A percentile compares a stretch with the other conserved stretches of the same genome.
These are phyloP conservation scores for Bipolaris bicolor DNA, from an alignment of 2,329 filamentous ascomycete genomes.

Conservation along the genomic window DNA sequence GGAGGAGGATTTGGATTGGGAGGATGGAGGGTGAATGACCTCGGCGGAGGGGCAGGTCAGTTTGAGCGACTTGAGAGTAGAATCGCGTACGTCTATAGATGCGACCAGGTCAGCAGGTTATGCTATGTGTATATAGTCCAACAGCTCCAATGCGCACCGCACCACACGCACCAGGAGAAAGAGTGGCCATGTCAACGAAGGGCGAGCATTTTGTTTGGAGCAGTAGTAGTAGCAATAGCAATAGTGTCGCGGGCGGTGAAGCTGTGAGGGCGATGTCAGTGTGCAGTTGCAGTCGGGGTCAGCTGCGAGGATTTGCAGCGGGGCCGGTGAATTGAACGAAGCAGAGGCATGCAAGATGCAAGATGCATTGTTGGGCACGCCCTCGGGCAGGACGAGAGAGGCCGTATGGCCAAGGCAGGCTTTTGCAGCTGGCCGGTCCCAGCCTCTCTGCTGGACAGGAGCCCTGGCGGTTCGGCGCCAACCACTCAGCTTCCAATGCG, in stretches of 20 bases:
- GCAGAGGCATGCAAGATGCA: not conserved
- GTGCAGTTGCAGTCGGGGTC: not conserved
- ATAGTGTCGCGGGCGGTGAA: constrained; percentile 10
- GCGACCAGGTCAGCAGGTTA: constrained; percentile 31
- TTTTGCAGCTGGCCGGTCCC: not conserved
- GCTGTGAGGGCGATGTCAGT: constrained; percentile 6
- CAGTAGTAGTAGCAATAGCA: not conserved
- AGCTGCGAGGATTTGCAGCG: not conserved
- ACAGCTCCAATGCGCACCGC: constrained; percentile 13
- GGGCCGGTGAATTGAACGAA: not conserved
- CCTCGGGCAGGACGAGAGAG: not conserved
- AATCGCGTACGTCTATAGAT: constrained; percentile 44
- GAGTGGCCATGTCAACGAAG: constrained; percentile 31
- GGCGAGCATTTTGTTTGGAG: constrained; percentile 16
- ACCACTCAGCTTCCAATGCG: not conserved
- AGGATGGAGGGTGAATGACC: constrained; percentile 30
- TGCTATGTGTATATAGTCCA: not conserved
- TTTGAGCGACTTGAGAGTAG: constrained; percentile 46
- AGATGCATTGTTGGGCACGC: not conserved
- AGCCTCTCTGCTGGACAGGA: not conserved
- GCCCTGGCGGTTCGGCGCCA: not conserved
- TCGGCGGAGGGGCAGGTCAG: constrained; percentile 48
- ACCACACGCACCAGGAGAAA: constrained; percentile 33
- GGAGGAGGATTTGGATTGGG: constrained; percentile 23
- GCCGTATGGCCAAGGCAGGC: constrained; percentile 2